Evolutionary conservation across 306 rosid species (phyloP).

Genomic region (Citrullus colocynthis): DNA sequence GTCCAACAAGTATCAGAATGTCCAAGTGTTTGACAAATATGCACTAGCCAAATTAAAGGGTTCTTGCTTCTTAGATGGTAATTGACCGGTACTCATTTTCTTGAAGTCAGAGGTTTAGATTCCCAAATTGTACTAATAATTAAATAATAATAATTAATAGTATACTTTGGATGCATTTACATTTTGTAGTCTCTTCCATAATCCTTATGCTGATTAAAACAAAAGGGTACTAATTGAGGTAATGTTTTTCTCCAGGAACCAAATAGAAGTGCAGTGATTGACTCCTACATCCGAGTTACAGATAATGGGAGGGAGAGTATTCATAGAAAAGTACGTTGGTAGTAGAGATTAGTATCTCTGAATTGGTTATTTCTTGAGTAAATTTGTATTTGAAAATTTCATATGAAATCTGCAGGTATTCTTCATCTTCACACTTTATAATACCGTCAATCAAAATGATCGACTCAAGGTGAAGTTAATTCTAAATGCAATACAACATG

Average conservation of each 20-base stretch:
- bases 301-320: constrained; percentile 75
- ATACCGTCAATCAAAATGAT: constrained; percentile 53
- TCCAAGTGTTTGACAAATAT: too few species aligned
- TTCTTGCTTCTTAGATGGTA: too few species aligned
- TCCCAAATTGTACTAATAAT: too few species aligned
- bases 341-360: constrained; percentile 3
- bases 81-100: too few species aligned
- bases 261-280: constrained; percentile 63
- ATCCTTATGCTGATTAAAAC: not conserved
- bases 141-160: too few species aligned
- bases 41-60: too few species aligned
- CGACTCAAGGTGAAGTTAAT: constrained; percentile 56
- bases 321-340: constrained; percentile 40
- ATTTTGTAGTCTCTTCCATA: not conserved
- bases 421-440: constrained; percentile 57
- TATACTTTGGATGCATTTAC: not conserved
- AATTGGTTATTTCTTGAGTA: not conserved
- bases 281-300: constrained; percentile 49
- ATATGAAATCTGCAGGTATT: constrained; percentile 37
- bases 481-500: not conserved
- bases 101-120: too few species aligned
- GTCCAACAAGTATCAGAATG: too few species aligned
- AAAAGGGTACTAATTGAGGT: constrained; percentile 2
- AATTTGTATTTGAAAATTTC: constrained; percentile 2
- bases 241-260: constrained; percentile 46